phyloP scores from a whole-genome alignment of 2,329 filamentous ascomycete genomes.

The Pseudocercospora ulei region DNA sequence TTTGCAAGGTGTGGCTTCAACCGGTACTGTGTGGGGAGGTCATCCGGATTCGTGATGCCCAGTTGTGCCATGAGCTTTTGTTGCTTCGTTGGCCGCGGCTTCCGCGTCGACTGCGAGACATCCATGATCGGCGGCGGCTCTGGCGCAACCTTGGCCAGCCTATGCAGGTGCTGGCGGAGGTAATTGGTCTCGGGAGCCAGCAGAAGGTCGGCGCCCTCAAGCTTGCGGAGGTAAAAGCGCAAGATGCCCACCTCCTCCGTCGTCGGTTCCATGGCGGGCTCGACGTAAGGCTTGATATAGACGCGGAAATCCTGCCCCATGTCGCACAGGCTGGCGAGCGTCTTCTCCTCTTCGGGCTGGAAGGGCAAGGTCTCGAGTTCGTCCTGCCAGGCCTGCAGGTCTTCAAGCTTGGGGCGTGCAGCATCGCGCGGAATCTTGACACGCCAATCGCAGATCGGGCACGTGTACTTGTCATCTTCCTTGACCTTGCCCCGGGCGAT shows the following conservation, averaged over 20 bases:
- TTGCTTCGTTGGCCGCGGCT: constrained; percentile 90
- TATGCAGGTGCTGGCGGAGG: constrained; percentile 89
- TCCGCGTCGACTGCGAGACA: constrained; percentile 80
- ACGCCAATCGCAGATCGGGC: constrained; percentile 94
- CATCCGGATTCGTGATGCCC: constrained; percentile 80
- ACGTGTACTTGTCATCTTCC: constrained; percentile 96
- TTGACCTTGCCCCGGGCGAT: constrained; percentile 96
- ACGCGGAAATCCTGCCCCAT: constrained; percentile 75
- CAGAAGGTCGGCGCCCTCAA: constrained; percentile 91
- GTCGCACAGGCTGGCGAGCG: constrained; percentile 74
- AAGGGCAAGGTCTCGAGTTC: constrained; percentile 69
- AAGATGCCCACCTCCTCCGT: constrained; percentile 80
- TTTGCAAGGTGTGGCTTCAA: constrained; percentile 66
- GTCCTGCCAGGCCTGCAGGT: constrained; percentile 71
- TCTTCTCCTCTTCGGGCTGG: constrained; percentile 87
- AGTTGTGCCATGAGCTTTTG: constrained; percentile 87
- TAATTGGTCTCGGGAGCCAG: constrained; percentile 93
- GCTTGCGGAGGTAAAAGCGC: constrained; percentile 91
- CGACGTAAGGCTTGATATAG: constrained; percentile 71
- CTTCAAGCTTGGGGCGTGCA: constrained; percentile 86
- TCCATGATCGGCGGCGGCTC: constrained; percentile 77
- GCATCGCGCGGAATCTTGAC: constrained; percentile 95
- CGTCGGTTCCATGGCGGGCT: constrained; percentile 62
- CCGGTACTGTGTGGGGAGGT: constrained; percentile 72
- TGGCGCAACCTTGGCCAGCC: constrained; percentile 83